Conservation (phyloP, 768 basidiomycete genomes). For the Phlebiopsis flavidoalba region DNA sequence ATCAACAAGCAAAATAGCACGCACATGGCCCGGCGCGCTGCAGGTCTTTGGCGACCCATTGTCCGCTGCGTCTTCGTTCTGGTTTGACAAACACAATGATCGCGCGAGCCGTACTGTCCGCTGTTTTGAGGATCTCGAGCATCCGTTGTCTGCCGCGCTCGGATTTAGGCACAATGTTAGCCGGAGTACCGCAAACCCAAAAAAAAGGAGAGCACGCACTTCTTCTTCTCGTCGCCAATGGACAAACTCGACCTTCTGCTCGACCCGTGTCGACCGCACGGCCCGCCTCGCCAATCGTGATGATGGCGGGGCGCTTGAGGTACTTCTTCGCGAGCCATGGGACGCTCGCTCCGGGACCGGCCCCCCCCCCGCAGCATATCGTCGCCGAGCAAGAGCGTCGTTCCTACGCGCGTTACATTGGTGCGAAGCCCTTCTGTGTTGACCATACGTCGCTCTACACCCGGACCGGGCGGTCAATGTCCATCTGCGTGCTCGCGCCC, state of each 20-base stretch:
- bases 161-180: background rate
- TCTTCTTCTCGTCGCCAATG: conserved; percentile 92
- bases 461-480: conserved; percentile 74
- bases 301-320: conserved; percentile 85
- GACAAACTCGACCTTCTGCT: conserved; percentile 95
- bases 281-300: conserved; percentile 97
- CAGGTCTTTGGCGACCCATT: conserved; percentile 95
- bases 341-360: too few species aligned
- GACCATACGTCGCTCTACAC: conserved; percentile 50
- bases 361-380: too few species aligned
- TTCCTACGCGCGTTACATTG: too few species aligned
- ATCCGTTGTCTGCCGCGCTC: conserved; percentile 59
- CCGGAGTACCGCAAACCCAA: too few species aligned
- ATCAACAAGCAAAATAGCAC: conserved; percentile 25
- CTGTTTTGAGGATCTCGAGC: conserved; percentile 92
- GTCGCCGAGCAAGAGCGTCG: conserved; percentile 96
- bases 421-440: conserved; percentile 78
- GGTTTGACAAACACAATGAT: conserved; percentile 99
- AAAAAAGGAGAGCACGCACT: conserved; percentile 53
- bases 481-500: conserved; percentile 70
- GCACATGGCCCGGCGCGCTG: conserved; percentile 81
- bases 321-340: conserved; percentile 95
- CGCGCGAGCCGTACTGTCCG: conserved; percentile 73
- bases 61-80: conserved; percentile 99
- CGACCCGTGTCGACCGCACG: conserved; percentile 97